These are phyloP conservation scores for Arthrobotrys sphaeroides DNA, from an alignment of 2,329 filamentous ascomycete species.

Conservation along the genomic window DNA sequence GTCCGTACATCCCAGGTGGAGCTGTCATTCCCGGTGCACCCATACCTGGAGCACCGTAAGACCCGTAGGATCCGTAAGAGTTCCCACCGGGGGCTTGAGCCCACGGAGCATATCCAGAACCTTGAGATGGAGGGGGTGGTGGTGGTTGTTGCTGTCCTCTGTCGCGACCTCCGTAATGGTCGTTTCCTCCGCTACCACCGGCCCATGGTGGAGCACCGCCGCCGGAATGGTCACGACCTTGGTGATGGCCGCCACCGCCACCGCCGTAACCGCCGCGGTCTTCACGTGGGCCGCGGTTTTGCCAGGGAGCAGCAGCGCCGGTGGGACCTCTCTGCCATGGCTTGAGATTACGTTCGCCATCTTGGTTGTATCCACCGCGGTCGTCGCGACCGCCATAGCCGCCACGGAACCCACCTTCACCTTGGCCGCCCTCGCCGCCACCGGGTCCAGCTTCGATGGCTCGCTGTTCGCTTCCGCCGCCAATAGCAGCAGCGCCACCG, in stretches of 20 bases:
- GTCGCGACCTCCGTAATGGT: slow-evolving; percentile 69
- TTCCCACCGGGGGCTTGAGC: slow-evolving; percentile 39
- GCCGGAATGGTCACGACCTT: slow-evolving; percentile 64
- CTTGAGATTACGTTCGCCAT: slow-evolving; percentile 69
- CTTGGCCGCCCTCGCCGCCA: slow-evolving; percentile 64
- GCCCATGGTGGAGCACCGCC: slow-evolving; percentile 69
- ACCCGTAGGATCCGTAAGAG: slow-evolving; percentile 28
- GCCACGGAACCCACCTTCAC: slow-evolving; percentile 52
- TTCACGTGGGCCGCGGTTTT: slow-evolving; percentile 63
- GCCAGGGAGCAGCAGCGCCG: slow-evolving; percentile 84
- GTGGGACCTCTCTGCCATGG: slow-evolving; percentile 90
- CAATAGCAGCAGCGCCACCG: slow-evolving; percentile 67
- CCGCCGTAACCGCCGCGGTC: slow-evolving; percentile 65
- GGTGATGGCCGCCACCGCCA: slow-evolving; percentile 67
- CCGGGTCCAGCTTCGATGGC: slow-evolving; percentile 85
- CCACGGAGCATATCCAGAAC: slow-evolving; percentile 38
- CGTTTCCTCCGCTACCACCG: slow-evolving; percentile 61
- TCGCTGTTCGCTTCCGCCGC: slow-evolving; percentile 70
- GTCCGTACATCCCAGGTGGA: slow-evolving; percentile 44
- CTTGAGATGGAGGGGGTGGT: slow-evolving; percentile 65
- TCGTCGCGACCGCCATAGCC: slow-evolving; percentile 55
- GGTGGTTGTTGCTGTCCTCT: slow-evolving; percentile 64
- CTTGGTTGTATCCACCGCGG: slow-evolving; percentile 43
- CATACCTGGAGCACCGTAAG: slow-evolving; percentile 51
- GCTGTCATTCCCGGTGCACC: slow-evolving; percentile 47